Conservation (phyloP, 2,329 filamentous ascomycete genomes). For the Lasiodiplodia sp. region DNA sequence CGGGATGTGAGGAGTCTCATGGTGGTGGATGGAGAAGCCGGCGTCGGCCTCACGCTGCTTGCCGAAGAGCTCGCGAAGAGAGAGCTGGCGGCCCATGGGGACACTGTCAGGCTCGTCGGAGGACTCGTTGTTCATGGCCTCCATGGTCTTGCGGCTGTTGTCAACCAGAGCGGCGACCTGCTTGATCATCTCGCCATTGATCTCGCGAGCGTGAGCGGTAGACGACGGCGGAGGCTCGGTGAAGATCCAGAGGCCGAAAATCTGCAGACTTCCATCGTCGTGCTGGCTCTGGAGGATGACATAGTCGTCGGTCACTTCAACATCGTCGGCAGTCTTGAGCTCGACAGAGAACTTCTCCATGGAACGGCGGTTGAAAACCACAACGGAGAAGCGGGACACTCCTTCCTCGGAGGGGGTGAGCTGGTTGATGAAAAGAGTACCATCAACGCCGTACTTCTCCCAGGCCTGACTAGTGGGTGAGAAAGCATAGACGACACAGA, state of each 20-base stretch:
- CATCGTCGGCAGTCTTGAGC: slow-evolving; percentile 51
- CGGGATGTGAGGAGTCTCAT: slow-evolving; percentile 29
- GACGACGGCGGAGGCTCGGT: slow-evolving; percentile 64
- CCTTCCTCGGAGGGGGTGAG: slow-evolving; percentile 50
- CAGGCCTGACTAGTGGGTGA: slow-evolving; percentile 69
- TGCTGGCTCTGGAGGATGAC: slow-evolving; percentile 63
- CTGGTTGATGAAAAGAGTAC: slow-evolving; percentile 86
- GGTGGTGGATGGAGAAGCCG: slow-evolving; percentile 59
- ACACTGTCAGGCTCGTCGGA: slow-evolving; percentile 48
- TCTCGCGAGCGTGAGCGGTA: slow-evolving; percentile 59
- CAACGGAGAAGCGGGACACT: slow-evolving; percentile 51
- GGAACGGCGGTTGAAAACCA: slow-evolving; percentile 57
- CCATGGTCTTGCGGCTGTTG: slow-evolving; percentile 54
- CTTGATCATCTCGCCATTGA: slow-evolving; percentile 62
- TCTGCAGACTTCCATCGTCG: slow-evolving; percentile 42
- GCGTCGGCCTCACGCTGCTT: slow-evolving; percentile 62
- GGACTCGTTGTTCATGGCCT: slow-evolving; percentile 33
- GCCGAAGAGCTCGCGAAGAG: slow-evolving; percentile 62
- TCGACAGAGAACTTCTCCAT: slow-evolving; percentile 57
- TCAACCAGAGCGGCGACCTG: slow-evolving; percentile 63
- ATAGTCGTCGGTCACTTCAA: slow-evolving; percentile 63
- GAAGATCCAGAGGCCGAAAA: slow-evolving; percentile 71
- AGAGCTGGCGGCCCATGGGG: slow-evolving; percentile 62
- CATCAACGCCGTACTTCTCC: slow-evolving; percentile 87
- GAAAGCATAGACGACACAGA: slow-evolving; percentile 86